Evolutionary conservation across 495 filamentous ascomycete genomes (phyloP).

Genomic region (Schizothecium vesticola): DNA sequence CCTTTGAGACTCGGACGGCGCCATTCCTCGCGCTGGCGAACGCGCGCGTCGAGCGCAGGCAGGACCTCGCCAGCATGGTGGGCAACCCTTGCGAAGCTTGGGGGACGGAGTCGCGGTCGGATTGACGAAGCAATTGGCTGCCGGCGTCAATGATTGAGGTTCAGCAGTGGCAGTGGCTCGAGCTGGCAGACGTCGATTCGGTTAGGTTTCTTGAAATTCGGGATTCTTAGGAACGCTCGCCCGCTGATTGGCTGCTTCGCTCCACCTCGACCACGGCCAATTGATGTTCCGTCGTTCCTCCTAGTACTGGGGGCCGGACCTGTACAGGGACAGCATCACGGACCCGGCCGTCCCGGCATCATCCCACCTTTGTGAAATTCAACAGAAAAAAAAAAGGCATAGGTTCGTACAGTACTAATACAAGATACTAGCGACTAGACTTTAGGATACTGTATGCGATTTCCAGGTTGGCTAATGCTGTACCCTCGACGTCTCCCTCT

Average conservation of each 20-base stretch:
- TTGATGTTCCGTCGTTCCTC: slow-evolving; percentile 22
- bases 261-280: slow-evolving; percentile 16
- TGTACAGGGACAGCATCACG: not conserved
- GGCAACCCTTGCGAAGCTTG: slow-evolving; percentile 45
- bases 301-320: not conserved
- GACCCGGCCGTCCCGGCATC: not conserved
- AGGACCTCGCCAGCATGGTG: slow-evolving; percentile 83
- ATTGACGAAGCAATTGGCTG: slow-evolving; percentile 37
- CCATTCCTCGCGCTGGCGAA: slow-evolving; percentile 64
- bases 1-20: slow-evolving; percentile 54
- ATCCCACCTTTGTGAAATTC: not conserved
- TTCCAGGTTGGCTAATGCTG: not conserved
- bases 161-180: slow-evolving; percentile 19
- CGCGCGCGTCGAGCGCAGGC: slow-evolving; percentile 72
- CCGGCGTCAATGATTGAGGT: slow-evolving; percentile 31
- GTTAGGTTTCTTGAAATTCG: slow-evolving; percentile 36
- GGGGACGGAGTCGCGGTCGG: slow-evolving; percentile 28
- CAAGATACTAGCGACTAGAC: not conserved
- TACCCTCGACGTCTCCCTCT: not conserved
- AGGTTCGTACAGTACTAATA: not conserved
- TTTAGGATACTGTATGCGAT: not conserved
- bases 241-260: slow-evolving; percentile 27
- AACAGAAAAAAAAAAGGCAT: not conserved
- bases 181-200: slow-evolving; percentile 25
- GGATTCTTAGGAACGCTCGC: slow-evolving; percentile 35